These are phyloP conservation scores for Chrysanthemum makinoi DNA, from an alignment of 129 eudicot genomes.

Conservation along the genomic window DNA sequence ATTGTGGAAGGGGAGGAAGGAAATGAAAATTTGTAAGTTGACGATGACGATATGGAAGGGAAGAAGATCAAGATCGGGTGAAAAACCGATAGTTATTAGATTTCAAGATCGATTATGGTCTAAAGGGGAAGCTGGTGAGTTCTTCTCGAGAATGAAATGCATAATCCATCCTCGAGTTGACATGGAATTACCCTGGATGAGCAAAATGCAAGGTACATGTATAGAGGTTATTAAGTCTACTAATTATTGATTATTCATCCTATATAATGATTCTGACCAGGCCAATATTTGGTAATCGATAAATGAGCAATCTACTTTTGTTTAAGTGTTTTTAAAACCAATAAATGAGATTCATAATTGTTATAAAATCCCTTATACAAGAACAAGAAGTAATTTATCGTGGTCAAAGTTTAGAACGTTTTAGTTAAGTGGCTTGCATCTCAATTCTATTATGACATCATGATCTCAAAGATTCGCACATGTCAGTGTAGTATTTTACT, in stretches of 20 bases:
- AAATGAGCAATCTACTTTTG: not conserved
- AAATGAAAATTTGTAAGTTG: conserved; percentile 17
- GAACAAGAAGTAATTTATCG: not conserved
- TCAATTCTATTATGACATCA: not conserved
- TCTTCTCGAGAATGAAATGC: conserved; percentile 47
- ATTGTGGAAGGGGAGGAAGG: conserved; percentile 31
- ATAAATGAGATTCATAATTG: not conserved
- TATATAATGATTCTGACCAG: not conserved
- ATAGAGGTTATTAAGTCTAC: conserved; percentile 14
- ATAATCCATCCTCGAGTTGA: conserved; percentile 44
- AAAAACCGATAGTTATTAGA: conserved; percentile 53
- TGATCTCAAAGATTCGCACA: not conserved
- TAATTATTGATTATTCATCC: conserved; percentile 22
- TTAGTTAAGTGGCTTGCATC: conserved; percentile 19
- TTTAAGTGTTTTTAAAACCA: conserved; percentile 6
- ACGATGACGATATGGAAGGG: conserved; percentile 38
- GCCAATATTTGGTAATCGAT: not conserved
- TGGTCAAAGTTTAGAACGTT: not conserved
- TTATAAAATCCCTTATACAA: not conserved
- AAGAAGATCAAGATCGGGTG: conserved; percentile 40
- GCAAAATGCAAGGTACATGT: conserved; percentile 49
- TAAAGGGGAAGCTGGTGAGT: conserved; percentile 40
- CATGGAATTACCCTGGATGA: conserved; percentile 60
- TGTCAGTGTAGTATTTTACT: not conserved
- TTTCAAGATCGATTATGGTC: conserved; percentile 68